These are phyloP conservation scores for Epichloe bromicola DNA, from an alignment of 2,329 filamentous ascomycete species.

Conservation along the genomic window DNA sequence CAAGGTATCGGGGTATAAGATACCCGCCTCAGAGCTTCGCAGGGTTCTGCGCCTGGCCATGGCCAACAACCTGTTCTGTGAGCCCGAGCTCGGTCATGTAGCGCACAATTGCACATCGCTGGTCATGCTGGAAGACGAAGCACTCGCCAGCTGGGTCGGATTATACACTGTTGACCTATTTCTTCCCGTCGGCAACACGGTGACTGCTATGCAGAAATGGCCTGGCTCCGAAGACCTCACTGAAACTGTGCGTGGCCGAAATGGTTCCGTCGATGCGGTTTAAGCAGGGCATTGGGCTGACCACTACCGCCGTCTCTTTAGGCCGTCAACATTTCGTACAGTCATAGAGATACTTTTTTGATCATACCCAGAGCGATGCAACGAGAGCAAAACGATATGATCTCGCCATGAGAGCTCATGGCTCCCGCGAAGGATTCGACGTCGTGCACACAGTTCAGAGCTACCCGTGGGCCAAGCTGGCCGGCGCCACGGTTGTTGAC, in stretches of 20 bases:
- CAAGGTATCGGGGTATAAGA: slow-evolving; percentile 22
- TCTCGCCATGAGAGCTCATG: slow-evolving; percentile 19
- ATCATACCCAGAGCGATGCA: slow-evolving; percentile 16
- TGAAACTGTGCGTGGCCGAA: slow-evolving; percentile 14
- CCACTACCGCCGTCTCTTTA: background rate
- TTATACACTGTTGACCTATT: slow-evolving; percentile 18
- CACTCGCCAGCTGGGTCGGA: slow-evolving; percentile 19
- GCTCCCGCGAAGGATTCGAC: slow-evolving; percentile 12
- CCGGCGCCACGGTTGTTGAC: slow-evolving; percentile 14
- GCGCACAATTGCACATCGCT: slow-evolving; percentile 25
- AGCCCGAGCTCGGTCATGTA: slow-evolving; percentile 23
- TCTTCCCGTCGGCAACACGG: slow-evolving; percentile 17
- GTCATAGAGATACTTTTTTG: slow-evolving; percentile 14
- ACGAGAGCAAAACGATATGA: slow-evolving; percentile 16
- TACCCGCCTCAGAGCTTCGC: slow-evolving; percentile 17
- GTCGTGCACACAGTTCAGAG: slow-evolving; percentile 10
- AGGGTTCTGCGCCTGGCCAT: slow-evolving; percentile 27
- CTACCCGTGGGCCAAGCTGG: slow-evolving; percentile 14
- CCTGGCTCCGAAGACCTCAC: slow-evolving; percentile 21
- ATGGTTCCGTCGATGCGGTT: no score
- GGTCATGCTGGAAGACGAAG: slow-evolving; percentile 16
- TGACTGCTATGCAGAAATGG: slow-evolving; percentile 23
- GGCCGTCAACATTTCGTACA: slow-evolving; percentile 17
- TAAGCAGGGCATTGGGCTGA: no score
- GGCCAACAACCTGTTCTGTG: slow-evolving; percentile 25